Conservation (phyloP, 352 stramenopile species). For the Globisporangium solare region DNA sequence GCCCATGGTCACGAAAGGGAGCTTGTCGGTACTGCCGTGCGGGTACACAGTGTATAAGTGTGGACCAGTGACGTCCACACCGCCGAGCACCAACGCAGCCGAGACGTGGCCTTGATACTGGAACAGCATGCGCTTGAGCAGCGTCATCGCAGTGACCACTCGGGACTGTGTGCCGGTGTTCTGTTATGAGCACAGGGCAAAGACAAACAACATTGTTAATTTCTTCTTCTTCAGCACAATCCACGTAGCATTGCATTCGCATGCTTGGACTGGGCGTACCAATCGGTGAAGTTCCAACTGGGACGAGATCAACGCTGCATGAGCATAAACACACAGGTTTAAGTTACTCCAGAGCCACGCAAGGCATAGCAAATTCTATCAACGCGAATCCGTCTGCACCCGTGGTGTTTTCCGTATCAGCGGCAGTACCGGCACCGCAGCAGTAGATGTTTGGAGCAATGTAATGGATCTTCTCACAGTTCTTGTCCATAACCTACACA, state of each 20-base stretch:
- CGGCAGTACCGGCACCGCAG: conserved; percentile 96
- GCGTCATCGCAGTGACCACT: conserved; percentile 95
- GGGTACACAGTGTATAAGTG: conserved; percentile 98
- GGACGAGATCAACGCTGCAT: conserved; percentile 63
- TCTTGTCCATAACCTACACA: conserved; percentile 95
- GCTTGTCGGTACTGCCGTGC: conserved; percentile 95
- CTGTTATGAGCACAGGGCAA: conserved; percentile 16
- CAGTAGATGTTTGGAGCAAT: conserved; percentile 99
- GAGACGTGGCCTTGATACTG: conserved; percentile 95
- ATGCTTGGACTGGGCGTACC: conserved; percentile 32
- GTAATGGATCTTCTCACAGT: conserved; percentile 99
- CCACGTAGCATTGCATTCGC: too few relatives aligned
- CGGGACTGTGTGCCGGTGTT: conserved; percentile 86
- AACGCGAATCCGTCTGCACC: conserved; percentile 16
- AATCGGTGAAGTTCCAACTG: conserved; percentile 95
- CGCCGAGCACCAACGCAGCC: conserved; percentile 96
- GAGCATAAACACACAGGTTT: background rate
- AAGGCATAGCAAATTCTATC: background rate
- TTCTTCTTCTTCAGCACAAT: too few relatives aligned
- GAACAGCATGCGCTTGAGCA: conserved; percentile 97
- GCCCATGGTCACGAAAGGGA: conserved; percentile 99
- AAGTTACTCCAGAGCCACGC: too few relatives aligned
- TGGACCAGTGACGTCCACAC: conserved; percentile 93
- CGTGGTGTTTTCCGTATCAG: conserved; percentile 95
- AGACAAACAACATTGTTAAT: background rate